Evolutionary conservation across 2,329 filamentous ascomycete species (phyloP).

Genomic region (Phialophora chinensis): DNA sequence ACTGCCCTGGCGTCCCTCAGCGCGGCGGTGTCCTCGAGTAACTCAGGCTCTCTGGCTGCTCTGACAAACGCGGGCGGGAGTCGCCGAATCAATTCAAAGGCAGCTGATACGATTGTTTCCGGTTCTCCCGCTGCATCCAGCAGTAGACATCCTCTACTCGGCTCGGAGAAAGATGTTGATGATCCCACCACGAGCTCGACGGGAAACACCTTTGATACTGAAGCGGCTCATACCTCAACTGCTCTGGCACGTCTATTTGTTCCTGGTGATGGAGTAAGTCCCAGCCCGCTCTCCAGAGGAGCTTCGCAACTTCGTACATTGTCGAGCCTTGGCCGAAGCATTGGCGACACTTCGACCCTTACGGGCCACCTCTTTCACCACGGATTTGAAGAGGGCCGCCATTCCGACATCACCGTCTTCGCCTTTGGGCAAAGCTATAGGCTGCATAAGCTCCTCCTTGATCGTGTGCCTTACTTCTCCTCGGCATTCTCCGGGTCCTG

Average conservation of each 20-base stretch:
- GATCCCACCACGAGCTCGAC: constrained; percentile 38
- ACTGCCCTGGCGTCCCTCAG: constrained; percentile 46
- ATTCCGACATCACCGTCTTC: constrained; percentile 61
- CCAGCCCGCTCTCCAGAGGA: constrained; percentile 39
- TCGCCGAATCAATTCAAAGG: constrained; percentile 28
- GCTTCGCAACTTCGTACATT: constrained; percentile 40
- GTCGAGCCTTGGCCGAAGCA: constrained; percentile 36
- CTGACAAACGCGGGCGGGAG: constrained; percentile 34
- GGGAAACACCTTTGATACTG: constrained; percentile 31
- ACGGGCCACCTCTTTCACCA: constrained; percentile 60
- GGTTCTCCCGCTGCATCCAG: constrained; percentile 24
- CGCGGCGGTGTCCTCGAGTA: constrained; percentile 40
- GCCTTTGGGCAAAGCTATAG: constrained; percentile 60
- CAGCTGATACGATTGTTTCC: constrained; percentile 25
- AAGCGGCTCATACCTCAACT: constrained; percentile 39
- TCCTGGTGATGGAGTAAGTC: constrained; percentile 35
- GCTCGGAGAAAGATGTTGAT: constrained; percentile 45
- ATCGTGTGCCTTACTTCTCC: constrained; percentile 62
- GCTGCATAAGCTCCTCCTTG: constrained; percentile 61
- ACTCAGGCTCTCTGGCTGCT: constrained; percentile 42
- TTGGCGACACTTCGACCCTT: constrained; percentile 50
- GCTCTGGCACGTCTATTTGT: constrained; percentile 43
- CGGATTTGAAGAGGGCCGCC: constrained; percentile 58
- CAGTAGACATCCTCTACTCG: constrained; percentile 37
- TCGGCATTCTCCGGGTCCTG: constrained; percentile 62